A percentile compares a stretch with the other conserved stretches of the same genome.
Conservation (phyloP, 2,329 filamentous ascomycete genomes). For the Alternaria sp. region DNA sequence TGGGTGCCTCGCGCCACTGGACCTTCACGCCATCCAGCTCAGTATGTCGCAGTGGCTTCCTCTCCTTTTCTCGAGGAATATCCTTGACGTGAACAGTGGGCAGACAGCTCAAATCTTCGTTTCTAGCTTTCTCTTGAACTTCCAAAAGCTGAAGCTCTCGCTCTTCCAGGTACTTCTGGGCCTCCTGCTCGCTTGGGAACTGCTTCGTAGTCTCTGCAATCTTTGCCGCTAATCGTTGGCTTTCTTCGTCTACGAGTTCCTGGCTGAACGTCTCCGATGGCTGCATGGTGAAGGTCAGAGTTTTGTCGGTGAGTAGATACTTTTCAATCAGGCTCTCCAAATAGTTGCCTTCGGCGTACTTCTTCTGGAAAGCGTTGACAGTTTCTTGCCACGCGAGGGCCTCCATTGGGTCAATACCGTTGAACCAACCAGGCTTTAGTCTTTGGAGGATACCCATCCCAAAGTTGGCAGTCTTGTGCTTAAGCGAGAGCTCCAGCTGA, state of each 20-base stretch:
- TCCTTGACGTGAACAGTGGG: slow-evolving; percentile 89
- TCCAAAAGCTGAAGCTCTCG: slow-evolving; percentile 80
- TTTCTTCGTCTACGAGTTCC: slow-evolving; percentile 78
- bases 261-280: slow-evolving; percentile 78
- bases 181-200: slow-evolving; percentile 74
- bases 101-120: slow-evolving; percentile 83
- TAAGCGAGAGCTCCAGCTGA: slow-evolving; percentile 88
- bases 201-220: slow-evolving; percentile 72
- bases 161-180: slow-evolving; percentile 72
- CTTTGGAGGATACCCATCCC: slow-evolving; percentile 90
- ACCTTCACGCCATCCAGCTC: slow-evolving; percentile 69
- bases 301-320: slow-evolving; percentile 86
- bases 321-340: slow-evolving; percentile 86
- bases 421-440: slow-evolving; percentile 92
- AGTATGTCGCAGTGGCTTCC: slow-evolving; percentile 68
- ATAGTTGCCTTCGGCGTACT: slow-evolving; percentile 77
- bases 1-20: slow-evolving; percentile 91
- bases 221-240: slow-evolving; percentile 73
- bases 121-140: slow-evolving; percentile 83
- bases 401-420: slow-evolving; percentile 90
- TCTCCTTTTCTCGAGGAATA: slow-evolving; percentile 80
- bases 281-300: slow-evolving; percentile 91
- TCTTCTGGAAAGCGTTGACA: slow-evolving; percentile 78
- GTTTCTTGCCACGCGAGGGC: slow-evolving; percentile 91
- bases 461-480: slow-evolving; percentile 96